phyloP scores from a whole-genome alignment of 78 protist species.

The Dictyostelium capitatum region DNA sequence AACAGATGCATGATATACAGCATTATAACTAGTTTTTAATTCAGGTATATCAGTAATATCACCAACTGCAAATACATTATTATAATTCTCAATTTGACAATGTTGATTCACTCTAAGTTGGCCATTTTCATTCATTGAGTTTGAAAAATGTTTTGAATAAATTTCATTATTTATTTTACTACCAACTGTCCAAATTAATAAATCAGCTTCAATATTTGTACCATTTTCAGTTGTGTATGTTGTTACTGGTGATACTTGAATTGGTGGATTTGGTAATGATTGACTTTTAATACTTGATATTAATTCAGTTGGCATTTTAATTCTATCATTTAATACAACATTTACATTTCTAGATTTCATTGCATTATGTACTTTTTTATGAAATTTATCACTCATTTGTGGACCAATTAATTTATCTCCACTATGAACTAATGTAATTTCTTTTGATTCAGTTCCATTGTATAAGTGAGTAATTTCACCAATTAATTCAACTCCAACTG shows the following conservation, averaged over 20 bases:
- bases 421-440: constrained; percentile 35
- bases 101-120: constrained; percentile 53
- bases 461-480: constrained; percentile 41
- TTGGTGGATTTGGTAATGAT: neutral
- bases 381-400: neutral
- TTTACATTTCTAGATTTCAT: constrained; percentile 4
- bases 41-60: constrained; percentile 74
- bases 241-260: neutral
- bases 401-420: neutral
- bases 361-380: neutral
- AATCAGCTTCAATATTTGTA: constrained; percentile 49
- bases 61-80: constrained; percentile 86
- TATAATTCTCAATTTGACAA: constrained; percentile 48
- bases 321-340: neutral
- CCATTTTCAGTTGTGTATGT: constrained; percentile 33
- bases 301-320: neutral
- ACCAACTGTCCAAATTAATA: constrained; percentile 74
- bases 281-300: neutral
- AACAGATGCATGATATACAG: constrained; percentile 8
- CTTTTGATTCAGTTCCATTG: neutral
- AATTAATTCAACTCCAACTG: constrained; percentile 58
- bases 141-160: constrained; percentile 16
- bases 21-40: constrained; percentile 54
- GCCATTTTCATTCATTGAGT: constrained; percentile 24
- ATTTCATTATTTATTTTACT: constrained; percentile 25